Evolutionary conservation across 345 rosid species (phyloP), one percentile per base, ranked within the genome.

Genomic region (Gossypium rotundifolium): DNA sequence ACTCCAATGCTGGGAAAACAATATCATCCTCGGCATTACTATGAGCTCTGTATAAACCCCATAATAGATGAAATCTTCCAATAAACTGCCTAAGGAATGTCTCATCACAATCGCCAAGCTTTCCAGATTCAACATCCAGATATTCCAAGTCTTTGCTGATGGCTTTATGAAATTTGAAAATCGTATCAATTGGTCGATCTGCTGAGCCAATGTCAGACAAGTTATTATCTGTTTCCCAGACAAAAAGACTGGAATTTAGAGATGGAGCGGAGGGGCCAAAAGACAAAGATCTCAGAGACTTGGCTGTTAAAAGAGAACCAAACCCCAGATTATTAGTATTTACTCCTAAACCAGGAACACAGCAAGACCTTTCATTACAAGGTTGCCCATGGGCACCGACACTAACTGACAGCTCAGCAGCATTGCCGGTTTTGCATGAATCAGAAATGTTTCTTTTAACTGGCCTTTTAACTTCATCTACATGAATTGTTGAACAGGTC

Each of bases 1-100:
- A 89, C 81, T 91, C 97, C 75, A 93, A 79, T n/a, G 96, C 94
- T 13, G 97, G 98, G 70, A 93, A 93, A 74, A 93, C 89, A 75
- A 93, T 89, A 72, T 93, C 97, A 88, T 93, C 98, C 87, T 93
- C 97, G 14, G 97, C 97, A 83, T 91, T 91, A 79, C 97, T 93
- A 79, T 91, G 97, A 78, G 98, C 97, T 83, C 90, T 89, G 82
- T 91, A 90, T 69, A 91, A 86, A 74, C 98, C 96, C 98, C 97
- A 91, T 63, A 93, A 84, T 42, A 93, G 83, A 75, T 79, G 94
- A 79, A 93, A 93, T 69, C 98, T 87, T 80, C 97, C 96, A 54
- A 83, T 83, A 77, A 90, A 91, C 77, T 89, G 90, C 78, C 90
- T 85, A 79, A 93, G 87, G 81, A 86, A 83, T 40, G 83, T 83